Base-by-base conservation (phyloP, 306 rosid genomes). In the Elaeagnus macrophylla region DNA sequence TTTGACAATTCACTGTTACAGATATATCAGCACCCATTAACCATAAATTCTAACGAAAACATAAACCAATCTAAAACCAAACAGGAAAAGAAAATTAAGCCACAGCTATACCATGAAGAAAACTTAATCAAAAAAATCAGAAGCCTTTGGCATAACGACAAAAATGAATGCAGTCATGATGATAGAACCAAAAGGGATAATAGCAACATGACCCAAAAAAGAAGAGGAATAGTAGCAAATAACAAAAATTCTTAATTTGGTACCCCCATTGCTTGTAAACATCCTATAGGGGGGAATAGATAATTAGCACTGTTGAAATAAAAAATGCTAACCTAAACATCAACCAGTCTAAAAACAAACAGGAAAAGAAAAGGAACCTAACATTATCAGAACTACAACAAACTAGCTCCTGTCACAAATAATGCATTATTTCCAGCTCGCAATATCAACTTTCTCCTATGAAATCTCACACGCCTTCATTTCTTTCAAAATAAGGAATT, bases 31-130 rank as follows among this genome's bases (percentile, higher is more conserved):
- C 13, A 37, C 50, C 16, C 25, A 48, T 39, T 9, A 5, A 20
- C 67, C 61, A 48, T 15, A 48, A 39, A 46, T 32, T 52, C 51
- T 18, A 39, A 47, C n/a, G 16, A 11, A 15, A 35, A 35, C 54
- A 53, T 37, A 6, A 56, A 55, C 6, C 9, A 37, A 14, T 15
- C 9, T 38, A 8, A 42, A 13, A 37, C 15, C 5, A 5, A 59
- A 9, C 10, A 57, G 11, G 8, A 49, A 10, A 39, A 5, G 5
- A 7, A 9, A 47, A 45, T 36, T 25, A 12, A 37, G 12, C 56
- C 1, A 25, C 5, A 2, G 4, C 32, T 25, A 25, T 25, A 25
- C 32, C 32, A 25, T 5, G 32, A 3, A 25, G 32, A 25, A 25
- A 25, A 25, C 32, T 25, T 25, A 25, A 25, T 25, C 0, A 25